Conservation (phyloP, 1,284 basidiomycete genomes). For the Coniferiporia weirii region DNA sequence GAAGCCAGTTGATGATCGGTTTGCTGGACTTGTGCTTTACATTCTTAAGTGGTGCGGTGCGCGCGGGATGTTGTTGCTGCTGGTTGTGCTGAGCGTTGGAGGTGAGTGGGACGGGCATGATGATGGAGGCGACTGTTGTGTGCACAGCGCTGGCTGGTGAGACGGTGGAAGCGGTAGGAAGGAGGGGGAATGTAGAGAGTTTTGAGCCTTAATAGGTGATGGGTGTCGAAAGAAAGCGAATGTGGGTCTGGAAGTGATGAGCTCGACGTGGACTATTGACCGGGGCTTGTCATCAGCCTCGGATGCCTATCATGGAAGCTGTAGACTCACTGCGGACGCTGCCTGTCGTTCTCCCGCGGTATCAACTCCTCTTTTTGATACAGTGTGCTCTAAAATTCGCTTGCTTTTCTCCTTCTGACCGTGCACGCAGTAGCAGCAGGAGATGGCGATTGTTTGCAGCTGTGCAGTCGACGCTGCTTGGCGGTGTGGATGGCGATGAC, state of each 20-base stretch:
- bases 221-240: background rate
- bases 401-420: too few relatives aligned
- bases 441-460: too few relatives aligned
- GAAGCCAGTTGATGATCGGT: slow-evolving; percentile 89
- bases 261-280: background rate
- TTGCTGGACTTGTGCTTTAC: slow-evolving; percentile 51
- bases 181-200: too few relatives aligned
- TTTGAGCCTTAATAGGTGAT: background rate
- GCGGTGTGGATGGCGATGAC: too few relatives aligned
- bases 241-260: background rate
- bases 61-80: background rate
- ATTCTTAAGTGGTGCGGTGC: slow-evolving; percentile 8
- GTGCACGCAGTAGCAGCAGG: too few relatives aligned
- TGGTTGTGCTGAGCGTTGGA: slow-evolving; percentile 12
- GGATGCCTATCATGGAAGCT: too few relatives aligned
- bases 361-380: too few relatives aligned
- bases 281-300: background rate
- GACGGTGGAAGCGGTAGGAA: background rate
- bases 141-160: too few relatives aligned
- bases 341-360: too few relatives aligned
- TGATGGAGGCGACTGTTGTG: background rate
- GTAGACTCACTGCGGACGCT: too few relatives aligned
- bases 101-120: slow-evolving; percentile 11
- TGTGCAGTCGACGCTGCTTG: too few relatives aligned
- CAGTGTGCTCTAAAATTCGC: too few relatives aligned